Base-by-base conservation (phyloP, 176 grass and related monocot species). In the Ensete ventricosum region DNA sequence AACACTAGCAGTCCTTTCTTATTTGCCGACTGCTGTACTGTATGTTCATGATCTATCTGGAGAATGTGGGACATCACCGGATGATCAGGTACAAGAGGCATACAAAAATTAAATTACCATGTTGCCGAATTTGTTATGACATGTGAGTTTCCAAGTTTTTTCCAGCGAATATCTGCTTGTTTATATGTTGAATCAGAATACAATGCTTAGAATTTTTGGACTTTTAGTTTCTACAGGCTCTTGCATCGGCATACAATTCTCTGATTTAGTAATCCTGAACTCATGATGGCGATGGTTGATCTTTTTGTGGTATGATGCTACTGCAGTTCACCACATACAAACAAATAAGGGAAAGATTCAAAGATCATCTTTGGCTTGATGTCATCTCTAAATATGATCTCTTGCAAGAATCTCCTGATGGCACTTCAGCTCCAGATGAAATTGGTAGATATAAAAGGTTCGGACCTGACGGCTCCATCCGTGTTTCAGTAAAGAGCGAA, bases 41-140 rank as follows among this genome's bases (percentile, higher is more conserved):
- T 98, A 93, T 82, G 90, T 98, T 81, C 94, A 98, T 5, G 94
- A 93, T 75, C 82, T 87, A 67, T 93, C 94, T 1, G 94, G 92
- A 70, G 88, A 93, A 69, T 98, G 88, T 53, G 94, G 94, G 2
- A 93, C 88, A 66, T 87, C 88, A 14, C 71, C 92, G 4, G 52
- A 83, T 71, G 88, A 98, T 80, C 94, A 98, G 88, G 94, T 90
- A 79, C 17, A 52, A 70, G 34, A 70, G 66, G 19, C 66, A 50
- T 43, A 43, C 19, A 70, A 70, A 22, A 1, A n/a, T 65, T 11
- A 65, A 9, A 72, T 66, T 3, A 66, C 76, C 72, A 52, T 9
- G 68, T 81, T 68, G 2, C 43, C 59, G 25, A 9, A 24, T 27
- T 53, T 20, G 13, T 21, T 24, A 19, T 14, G 22, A 3, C n/a